A percentile compares a stretch with the other conserved stretches of the same genome.
These are phyloP conservation scores for Vanderwaltozyma yarrowii DNA, from an alignment of 805 yeast genomes.

Conservation along the genomic window DNA sequence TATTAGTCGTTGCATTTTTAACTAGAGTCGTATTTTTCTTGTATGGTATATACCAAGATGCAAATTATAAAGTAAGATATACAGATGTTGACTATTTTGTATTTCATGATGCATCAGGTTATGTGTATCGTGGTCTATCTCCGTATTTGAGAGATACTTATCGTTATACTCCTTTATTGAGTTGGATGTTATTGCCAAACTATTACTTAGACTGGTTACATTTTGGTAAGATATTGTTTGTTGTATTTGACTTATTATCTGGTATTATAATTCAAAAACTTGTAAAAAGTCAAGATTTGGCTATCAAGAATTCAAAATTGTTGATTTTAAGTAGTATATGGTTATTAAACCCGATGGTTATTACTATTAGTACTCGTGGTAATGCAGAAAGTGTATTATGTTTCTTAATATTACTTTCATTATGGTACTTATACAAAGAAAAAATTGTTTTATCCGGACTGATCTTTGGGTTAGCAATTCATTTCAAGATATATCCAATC, in stretches of 20 bases:
- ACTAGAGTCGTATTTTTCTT: constrained; percentile 54
- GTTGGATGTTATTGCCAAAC: constrained; percentile 76
- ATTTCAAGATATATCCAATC: constrained; percentile 85
- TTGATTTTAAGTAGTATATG: constrained; percentile 50
- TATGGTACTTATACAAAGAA: constrained; percentile 35
- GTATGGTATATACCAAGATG: constrained; percentile 84
- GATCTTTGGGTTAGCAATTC: constrained; percentile 68
- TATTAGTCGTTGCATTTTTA: constrained; percentile 13
- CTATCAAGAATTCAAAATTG: constrained; percentile 1
- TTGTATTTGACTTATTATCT: constrained; percentile 68
- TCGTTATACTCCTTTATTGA: constrained; percentile 82
- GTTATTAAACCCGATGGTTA: constrained; percentile 92
- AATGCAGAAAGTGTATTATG: constrained; percentile 85
- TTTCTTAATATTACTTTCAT: constrained; percentile 54
- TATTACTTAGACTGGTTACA: constrained; percentile 38
- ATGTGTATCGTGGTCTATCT: constrained; percentile 46
- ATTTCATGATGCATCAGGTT: constrained; percentile 83
- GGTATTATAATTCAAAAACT: constrained; percentile 50
- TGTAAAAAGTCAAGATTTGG: constrained; percentile 17
- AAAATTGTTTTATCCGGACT: constrained; percentile 33
- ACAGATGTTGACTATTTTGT: constrained; percentile 94
- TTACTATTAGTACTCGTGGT: constrained; percentile 86
- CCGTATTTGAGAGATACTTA: constrained; percentile 86
- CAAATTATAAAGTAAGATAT: constrained; percentile 65
- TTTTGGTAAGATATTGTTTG: constrained; percentile 74